Percentiles rank a stretch among this genome's conserved stretches.
phyloP scores from a whole-genome alignment of 2,329 filamentous ascomycete species.

The Phialophora verrucosa region DNA sequence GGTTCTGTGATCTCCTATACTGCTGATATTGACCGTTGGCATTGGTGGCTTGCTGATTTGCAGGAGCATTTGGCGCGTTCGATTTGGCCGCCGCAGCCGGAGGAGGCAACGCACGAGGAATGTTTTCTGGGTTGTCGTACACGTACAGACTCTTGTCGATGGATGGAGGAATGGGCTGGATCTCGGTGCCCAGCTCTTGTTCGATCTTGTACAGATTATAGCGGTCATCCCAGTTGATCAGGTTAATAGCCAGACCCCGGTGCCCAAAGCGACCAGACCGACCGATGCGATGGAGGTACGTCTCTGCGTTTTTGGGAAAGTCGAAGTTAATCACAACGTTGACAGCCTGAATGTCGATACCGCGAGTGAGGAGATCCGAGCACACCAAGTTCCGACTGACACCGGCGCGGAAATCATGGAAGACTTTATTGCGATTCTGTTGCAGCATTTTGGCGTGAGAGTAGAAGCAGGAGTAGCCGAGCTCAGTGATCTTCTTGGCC shows the following conservation, averaged over 20 bases:
- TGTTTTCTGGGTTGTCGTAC: slow-evolving; percentile 93
- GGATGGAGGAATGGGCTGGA: slow-evolving; percentile 88
- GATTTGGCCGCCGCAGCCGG: slow-evolving; percentile 40
- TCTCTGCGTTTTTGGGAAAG: slow-evolving; percentile 99
- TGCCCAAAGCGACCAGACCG: slow-evolving; percentile 97
- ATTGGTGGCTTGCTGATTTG: slow-evolving; percentile 12
- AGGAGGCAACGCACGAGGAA: slow-evolving; percentile 74
- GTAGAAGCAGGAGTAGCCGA: slow-evolving; percentile 99
- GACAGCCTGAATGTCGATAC: slow-evolving; percentile 99
- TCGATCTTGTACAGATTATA: slow-evolving; percentile 99
- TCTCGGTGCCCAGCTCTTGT: slow-evolving; percentile 94
- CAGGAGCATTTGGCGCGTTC: slow-evolving; percentile 8
- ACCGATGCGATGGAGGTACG: slow-evolving; percentile 97
- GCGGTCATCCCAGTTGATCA: slow-evolving; percentile 99
- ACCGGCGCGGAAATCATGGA: slow-evolving; percentile 98
- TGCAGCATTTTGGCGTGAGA: slow-evolving; percentile 98
- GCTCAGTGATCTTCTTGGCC: slow-evolving; percentile 98
- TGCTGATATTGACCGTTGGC: slow-evolving; percentile 32
- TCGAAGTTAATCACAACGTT: slow-evolving; percentile 99
- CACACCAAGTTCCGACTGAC: slow-evolving; percentile 98
- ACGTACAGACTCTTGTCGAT: slow-evolving; percentile 99
- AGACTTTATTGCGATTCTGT: slow-evolving; percentile 94
- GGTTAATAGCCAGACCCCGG: slow-evolving; percentile 94
- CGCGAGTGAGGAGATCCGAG: slow-evolving; percentile 94
- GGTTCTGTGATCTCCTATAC: slow-evolving; percentile 26